These are phyloP conservation scores for Apophysomyces variabilis DNA, from an alignment of 371 early-diverging fungal species.

Conservation along the genomic window DNA sequence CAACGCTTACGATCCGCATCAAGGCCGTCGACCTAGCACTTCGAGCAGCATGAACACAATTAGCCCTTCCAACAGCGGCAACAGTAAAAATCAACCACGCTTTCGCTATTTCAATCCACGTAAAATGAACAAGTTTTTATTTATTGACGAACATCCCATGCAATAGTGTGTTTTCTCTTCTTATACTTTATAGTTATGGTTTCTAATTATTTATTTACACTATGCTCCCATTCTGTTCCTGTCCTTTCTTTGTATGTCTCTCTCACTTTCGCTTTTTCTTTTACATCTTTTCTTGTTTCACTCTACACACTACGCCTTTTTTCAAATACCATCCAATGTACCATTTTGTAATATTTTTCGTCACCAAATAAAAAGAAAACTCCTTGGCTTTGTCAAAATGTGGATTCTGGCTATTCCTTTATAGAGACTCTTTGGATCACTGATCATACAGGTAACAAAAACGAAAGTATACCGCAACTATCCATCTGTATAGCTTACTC, in stretches of 20 bases:
- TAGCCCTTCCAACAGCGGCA: neutral
- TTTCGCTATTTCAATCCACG: slow-evolving; percentile 59
- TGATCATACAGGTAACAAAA: too few relatives aligned
- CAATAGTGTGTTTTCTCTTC: slow-evolving; percentile 5
- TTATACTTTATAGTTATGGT: neutral
- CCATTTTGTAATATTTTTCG: neutral
- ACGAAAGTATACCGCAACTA: too few relatives aligned
- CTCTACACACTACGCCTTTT: slow-evolving; percentile 2
- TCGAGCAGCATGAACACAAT: slow-evolving; percentile 4
- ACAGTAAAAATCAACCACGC: slow-evolving; percentile 37
- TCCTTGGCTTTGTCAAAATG: too few relatives aligned
- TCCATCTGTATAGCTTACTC: too few relatives aligned
- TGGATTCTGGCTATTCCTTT: too few relatives aligned
- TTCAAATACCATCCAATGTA: neutral
- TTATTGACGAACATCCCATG: slow-evolving; percentile 57
- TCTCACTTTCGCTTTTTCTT: neutral
- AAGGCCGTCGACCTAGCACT: slow-evolving; percentile 5
- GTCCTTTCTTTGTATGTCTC: slow-evolving; percentile 7
- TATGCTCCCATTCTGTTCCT: neutral
- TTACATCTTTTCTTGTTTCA: neutral
- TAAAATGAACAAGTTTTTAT: slow-evolving; percentile 57
- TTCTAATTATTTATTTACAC: neutral
- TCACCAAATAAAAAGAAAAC: neutral
- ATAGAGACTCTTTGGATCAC: too few relatives aligned
- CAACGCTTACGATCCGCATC: neutral